Percentiles rank a stretch among this genome's conserved stretches.
These are phyloP conservation scores for Zangia roseola DNA, from an alignment of 768 basidiomycete genomes.

Conservation along the genomic window DNA sequence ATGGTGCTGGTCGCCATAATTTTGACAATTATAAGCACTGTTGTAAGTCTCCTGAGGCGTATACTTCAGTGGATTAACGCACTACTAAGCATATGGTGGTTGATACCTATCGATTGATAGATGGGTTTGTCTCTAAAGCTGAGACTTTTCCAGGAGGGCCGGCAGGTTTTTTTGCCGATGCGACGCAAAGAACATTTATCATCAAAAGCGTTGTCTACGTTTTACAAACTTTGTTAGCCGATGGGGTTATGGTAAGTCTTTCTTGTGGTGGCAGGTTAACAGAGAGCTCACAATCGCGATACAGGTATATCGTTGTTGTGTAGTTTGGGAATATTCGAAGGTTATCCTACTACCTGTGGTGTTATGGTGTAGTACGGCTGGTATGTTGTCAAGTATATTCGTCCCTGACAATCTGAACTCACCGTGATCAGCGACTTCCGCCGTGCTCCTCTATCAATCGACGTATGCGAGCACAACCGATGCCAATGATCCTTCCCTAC, in stretches of 20 bases:
- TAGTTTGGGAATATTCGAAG: slow-evolving; percentile 16
- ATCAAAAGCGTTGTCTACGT: slow-evolving; percentile 28
- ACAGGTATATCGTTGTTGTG: slow-evolving; percentile 26
- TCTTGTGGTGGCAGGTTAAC: background rate
- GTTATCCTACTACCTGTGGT: slow-evolving; percentile 12
- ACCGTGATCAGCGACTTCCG: slow-evolving; percentile 9
- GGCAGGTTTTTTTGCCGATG: slow-evolving; percentile 27
- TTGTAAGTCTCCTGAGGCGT: slow-evolving; percentile 2
- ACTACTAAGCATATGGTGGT: slow-evolving; percentile 22
- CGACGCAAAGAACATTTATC: slow-evolving; percentile 28
- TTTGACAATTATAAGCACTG: slow-evolving; percentile 23
- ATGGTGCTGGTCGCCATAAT: slow-evolving; percentile 23
- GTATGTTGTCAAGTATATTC: slow-evolving; percentile 6
- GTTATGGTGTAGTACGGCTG: slow-evolving; percentile 17
- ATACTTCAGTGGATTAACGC: background rate
- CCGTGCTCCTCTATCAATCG: slow-evolving; percentile 6
- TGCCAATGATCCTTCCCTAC: background rate
- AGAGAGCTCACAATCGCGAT: background rate
- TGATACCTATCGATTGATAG: slow-evolving; percentile 23
- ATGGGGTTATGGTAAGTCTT: slow-evolving; percentile 14
- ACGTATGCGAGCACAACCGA: background rate
- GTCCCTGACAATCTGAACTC: background rate
- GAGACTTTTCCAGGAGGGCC: slow-evolving; percentile 25
- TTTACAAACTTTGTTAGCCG: slow-evolving; percentile 25
- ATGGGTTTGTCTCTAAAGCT: slow-evolving; percentile 25